Conservation (phyloP, 2,329 filamentous ascomycete genomes). For the Calonectria crousiana region DNA sequence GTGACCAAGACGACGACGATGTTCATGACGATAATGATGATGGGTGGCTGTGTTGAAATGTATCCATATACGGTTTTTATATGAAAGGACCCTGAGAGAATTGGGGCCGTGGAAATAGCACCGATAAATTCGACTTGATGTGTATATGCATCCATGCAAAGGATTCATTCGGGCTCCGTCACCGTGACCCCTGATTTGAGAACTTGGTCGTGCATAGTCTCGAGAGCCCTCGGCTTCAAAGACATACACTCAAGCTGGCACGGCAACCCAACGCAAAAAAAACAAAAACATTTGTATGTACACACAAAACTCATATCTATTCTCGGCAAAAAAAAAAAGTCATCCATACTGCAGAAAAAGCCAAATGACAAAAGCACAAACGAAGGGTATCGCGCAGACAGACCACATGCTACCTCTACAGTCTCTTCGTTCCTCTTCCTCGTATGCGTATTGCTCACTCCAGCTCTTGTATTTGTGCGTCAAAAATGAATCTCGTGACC, state of each 20-base stretch:
- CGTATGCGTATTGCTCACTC: constrained; percentile 24
- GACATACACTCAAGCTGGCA: background rate
- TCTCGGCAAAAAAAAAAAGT: constrained; percentile 31
- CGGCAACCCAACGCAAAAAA: background rate
- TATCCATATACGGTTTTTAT: background rate
- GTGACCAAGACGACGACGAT: background rate
- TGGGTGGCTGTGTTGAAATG: background rate
- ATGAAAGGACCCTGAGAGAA: background rate
- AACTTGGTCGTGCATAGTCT: background rate
- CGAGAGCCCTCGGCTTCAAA: background rate
- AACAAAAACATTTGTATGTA: constrained; percentile 21
- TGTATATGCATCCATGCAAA: constrained; percentile 5
- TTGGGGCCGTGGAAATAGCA: background rate
- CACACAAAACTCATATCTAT: constrained; percentile 36
- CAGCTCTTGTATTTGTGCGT: constrained; percentile 26
- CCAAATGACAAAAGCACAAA: constrained; percentile 35
- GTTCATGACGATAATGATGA: background rate
- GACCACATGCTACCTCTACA: constrained; percentile 38
- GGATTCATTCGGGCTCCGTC: background rate
- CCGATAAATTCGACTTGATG: background rate
- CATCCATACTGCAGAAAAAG: constrained; percentile 29
- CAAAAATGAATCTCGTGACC: constrained; percentile 9
- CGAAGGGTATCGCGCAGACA: constrained; percentile 46
- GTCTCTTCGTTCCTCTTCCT: constrained; percentile 24
- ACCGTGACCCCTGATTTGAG: background rate